These are phyloP conservation scores for Pisolithus orientalis DNA, from an alignment of 768 basidiomycete genomes.

Conservation along the genomic window DNA sequence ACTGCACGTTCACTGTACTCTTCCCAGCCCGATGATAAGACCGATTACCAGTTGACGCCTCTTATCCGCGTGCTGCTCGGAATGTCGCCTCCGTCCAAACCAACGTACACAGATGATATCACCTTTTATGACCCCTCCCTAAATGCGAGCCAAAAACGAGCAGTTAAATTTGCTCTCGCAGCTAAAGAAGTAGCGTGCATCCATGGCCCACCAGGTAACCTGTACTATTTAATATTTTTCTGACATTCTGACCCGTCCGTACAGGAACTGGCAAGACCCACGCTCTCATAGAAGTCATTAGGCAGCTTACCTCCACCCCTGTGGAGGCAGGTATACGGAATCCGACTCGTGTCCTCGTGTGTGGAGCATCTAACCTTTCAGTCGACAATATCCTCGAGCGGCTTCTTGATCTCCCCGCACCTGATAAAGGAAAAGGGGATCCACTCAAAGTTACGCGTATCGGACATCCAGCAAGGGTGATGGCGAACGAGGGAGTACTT, in stretches of 20 bases:
- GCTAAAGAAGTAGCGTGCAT: constrained; percentile 84
- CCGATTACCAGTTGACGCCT: constrained; percentile 37
- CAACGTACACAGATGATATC: constrained; percentile 34
- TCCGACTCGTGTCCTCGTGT: constrained; percentile 68
- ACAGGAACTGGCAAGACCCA: constrained; percentile 92
- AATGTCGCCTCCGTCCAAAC: constrained; percentile 42
- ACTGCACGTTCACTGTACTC: background rate
- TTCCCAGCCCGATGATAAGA: constrained; percentile 34
- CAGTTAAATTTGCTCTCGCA: constrained; percentile 76
- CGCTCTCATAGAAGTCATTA: constrained; percentile 89
- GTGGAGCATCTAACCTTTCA: constrained; percentile 90
- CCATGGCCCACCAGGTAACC: constrained; percentile 89
- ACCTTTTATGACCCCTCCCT: constrained; percentile 69
- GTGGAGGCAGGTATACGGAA: constrained; percentile 34
- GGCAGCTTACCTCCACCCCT: constrained; percentile 60
- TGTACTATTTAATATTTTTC: background rate
- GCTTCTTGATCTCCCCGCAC: constrained; percentile 54
- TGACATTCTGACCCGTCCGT: background rate
- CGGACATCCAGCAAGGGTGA: constrained; percentile 92
- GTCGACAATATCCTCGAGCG: constrained; percentile 95
- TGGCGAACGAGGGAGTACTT: constrained; percentile 60
- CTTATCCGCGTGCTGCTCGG: constrained; percentile 71
- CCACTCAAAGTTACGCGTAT: constrained; percentile 70
- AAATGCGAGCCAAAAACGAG: constrained; percentile 80
- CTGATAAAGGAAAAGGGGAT: constrained; percentile 38